Conservation (phyloP, 345 rosid genomes). For the Melastoma malabathricum region DNA sequence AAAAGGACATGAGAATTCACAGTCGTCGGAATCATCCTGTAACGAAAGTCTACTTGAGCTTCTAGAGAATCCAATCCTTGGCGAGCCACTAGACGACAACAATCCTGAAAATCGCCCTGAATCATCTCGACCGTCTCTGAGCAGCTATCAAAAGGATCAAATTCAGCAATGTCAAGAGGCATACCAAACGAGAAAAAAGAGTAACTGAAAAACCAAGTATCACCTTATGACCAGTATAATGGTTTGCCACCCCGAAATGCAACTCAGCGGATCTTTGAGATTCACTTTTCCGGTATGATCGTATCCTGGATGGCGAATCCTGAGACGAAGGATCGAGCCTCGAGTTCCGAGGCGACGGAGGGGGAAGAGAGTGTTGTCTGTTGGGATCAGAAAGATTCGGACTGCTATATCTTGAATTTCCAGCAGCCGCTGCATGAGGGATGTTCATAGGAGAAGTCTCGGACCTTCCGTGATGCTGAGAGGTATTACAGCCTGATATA, state of each 20-base stretch:
- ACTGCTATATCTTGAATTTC: conserved; percentile 40
- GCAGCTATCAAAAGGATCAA: conserved; percentile 23
- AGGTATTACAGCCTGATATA: conserved; percentile 25
- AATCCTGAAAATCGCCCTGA: conserved; percentile 80
- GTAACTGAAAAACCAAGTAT: background rate
- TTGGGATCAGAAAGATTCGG: conserved; percentile 74
- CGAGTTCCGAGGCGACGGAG: conserved; percentile 62
- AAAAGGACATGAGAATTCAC: conserved; percentile 80
- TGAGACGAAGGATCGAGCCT: conserved; percentile 64
- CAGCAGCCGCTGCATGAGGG: conserved; percentile 37
- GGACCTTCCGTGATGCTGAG: conserved; percentile 25
- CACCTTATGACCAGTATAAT: conserved; percentile 59
- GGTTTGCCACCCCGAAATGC: conserved; percentile 39
- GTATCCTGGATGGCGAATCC: conserved; percentile 63
- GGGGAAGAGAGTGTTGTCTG: conserved; percentile 66
- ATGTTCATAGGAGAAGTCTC: conserved; percentile 82
- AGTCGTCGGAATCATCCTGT: conserved; percentile 65
- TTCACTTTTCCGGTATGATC: conserved; percentile 40
- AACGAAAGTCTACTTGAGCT: conserved; percentile 81
- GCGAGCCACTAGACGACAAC: conserved; percentile 76
- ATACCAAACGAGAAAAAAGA: background rate
- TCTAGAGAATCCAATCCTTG: conserved; percentile 64
- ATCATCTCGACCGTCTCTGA: conserved; percentile 62
- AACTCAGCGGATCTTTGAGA: conserved; percentile 49
- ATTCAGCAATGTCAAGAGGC: conserved; percentile 3